Evolutionary conservation across 192 early-diverging fungal genomes (phyloP).

Genomic region (Linnemannia hyalina): DNA sequence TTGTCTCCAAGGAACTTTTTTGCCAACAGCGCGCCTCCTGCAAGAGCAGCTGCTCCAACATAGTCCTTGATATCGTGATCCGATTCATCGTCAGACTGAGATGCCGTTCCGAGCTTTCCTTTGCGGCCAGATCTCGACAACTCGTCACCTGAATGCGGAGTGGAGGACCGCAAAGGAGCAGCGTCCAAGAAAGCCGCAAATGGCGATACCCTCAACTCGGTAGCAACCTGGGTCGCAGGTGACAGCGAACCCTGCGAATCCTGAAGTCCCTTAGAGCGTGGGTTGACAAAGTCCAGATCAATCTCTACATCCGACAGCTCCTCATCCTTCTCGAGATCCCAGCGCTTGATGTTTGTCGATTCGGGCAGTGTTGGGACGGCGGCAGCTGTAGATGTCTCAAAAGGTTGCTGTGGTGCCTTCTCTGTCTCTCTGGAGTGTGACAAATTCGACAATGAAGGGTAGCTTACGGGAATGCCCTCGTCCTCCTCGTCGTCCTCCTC

Average conservation of each 20-base stretch:
- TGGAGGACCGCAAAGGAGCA: not conserved
- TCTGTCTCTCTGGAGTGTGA: not conserved
- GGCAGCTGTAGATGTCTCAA: not conserved
- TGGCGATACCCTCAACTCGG: not conserved
- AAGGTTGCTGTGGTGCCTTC: not conserved
- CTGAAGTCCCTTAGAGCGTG: not conserved
- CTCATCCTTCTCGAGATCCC: constrained; percentile 20
- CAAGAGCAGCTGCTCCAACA: constrained; percentile 5
- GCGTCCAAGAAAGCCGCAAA: constrained; percentile 6
- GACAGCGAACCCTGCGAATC: not conserved
- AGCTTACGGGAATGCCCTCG: not conserved
- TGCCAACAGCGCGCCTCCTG: not conserved
- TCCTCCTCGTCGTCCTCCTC: constrained; percentile 31
- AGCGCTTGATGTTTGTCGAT: constrained; percentile 11
- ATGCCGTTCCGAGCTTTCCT: not conserved
- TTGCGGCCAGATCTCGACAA: not conserved
- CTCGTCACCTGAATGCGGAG: not conserved
- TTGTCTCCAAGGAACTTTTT: not conserved
- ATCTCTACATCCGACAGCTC: constrained; percentile 17
- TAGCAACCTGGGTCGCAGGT: not conserved
- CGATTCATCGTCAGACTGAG: constrained; percentile 2
- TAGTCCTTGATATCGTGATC: not conserved
- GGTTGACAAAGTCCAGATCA: constrained; percentile 3
- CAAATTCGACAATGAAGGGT: constrained; percentile 4
- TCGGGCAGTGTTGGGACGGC: constrained; percentile 14